phyloP scores from a whole-genome alignment of 768 basidiomycete genomes.

The Psilocybe cyanescens region DNA sequence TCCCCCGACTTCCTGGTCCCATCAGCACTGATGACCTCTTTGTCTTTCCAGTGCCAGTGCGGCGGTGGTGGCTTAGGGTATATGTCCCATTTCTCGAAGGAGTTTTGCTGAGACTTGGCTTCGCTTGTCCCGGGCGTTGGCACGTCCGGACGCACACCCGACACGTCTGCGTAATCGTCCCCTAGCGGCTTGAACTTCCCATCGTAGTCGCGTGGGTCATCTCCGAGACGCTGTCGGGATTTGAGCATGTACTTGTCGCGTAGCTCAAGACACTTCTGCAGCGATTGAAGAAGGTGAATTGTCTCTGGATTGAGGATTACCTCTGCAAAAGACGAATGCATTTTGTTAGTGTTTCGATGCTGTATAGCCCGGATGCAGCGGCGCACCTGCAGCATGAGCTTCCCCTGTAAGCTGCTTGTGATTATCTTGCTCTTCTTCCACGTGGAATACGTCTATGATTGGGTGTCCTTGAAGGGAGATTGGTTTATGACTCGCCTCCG shows the following conservation, averaged over 20 bases:
- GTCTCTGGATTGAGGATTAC: constrained; percentile 48
- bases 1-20: constrained; percentile 28
- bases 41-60: constrained; percentile 88
- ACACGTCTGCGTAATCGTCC: constrained; percentile 63
- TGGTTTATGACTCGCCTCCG: constrained; percentile 43
- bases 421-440: constrained; percentile 38
- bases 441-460: constrained; percentile 30
- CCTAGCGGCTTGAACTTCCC: constrained; percentile 71
- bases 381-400: constrained; percentile 32
- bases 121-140: constrained; percentile 13
- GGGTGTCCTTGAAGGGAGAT: constrained; percentile 23
- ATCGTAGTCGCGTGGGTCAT: constrained; percentile 93
- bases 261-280: constrained; percentile 85
- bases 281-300: constrained; percentile 63
- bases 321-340: constrained; percentile 22
- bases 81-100: constrained; percentile 77
- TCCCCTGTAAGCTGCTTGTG: constrained; percentile 29
- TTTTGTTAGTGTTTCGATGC: background rate
- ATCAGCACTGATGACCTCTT: constrained; percentile 48
- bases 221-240: constrained; percentile 91
- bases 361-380: background rate
- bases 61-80: constrained; percentile 94
- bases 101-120: constrained; percentile 14
- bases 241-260: constrained; percentile 94
- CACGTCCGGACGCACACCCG: constrained; percentile 66